A percentile compares a stretch with the other conserved stretches of the same genome.
Evolutionary conservation across 2,329 filamentous ascomycete species (phyloP).

Genomic region (Aureobasidium sp.): DNA sequence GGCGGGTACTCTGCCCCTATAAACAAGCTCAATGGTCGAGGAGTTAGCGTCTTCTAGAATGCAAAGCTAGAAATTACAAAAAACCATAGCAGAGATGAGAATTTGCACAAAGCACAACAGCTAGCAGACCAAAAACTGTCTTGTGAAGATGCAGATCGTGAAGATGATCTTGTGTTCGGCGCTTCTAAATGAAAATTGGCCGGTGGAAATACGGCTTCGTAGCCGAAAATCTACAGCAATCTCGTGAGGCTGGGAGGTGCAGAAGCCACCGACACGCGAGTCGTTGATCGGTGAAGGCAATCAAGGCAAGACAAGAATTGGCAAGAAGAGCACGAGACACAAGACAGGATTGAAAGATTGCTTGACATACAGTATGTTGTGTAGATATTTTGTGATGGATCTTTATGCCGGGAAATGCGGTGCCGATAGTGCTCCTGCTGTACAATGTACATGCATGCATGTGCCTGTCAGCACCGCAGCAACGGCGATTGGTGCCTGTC

Average conservation of each 20-base stretch:
- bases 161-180: not conserved
- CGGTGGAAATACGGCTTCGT: not conserved
- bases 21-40: conserved; percentile 3
- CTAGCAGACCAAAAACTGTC: not conserved
- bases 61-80: not conserved
- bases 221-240: not conserved
- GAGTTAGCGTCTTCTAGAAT: conserved; percentile 3
- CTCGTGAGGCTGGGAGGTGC: not conserved
- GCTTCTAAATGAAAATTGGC: not conserved
- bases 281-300: not conserved
- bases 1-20: not conserved
- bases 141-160: not conserved
- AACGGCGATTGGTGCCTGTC: conserved; percentile 7
- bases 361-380: not conserved
- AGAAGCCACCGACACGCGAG: not conserved
- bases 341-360: not conserved
- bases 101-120: not conserved
- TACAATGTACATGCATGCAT: conserved; percentile 1
- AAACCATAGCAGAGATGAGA: not conserved
- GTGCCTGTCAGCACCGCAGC: conserved; percentile 8
- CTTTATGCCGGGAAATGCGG: not conserved
- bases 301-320: not conserved
- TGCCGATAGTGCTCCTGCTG: not conserved
- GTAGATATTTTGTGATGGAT: not conserved
- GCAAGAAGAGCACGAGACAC: not conserved